phyloP scores from a whole-genome alignment of 495 filamentous ascomycete species.

The Amorphotheca resinae region DNA sequence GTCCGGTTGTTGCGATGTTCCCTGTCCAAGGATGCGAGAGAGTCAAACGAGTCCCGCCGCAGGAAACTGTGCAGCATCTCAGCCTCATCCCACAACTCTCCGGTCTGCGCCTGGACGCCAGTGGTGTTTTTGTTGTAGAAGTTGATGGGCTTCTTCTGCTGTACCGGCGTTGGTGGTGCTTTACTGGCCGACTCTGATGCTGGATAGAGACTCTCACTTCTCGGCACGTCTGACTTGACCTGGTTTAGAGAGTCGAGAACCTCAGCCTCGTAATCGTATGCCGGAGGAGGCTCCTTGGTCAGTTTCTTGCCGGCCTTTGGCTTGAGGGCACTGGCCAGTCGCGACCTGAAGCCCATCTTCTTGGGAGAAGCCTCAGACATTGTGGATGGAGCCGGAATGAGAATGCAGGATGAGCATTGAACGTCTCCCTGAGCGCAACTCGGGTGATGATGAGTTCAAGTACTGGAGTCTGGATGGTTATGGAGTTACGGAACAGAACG shows the following conservation, averaged over 20 bases:
- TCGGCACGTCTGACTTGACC: background rate
- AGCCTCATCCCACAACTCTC: constrained; percentile 36
- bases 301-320: background rate
- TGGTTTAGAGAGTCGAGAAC: background rate
- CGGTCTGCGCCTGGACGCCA: constrained; percentile 32
- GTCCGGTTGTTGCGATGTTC: background rate
- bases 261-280: background rate
- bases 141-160: background rate
- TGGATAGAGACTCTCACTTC: background rate
- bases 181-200: background rate
- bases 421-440: too few species aligned
- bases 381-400: too few species aligned
- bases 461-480: too few species aligned
- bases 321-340: background rate
- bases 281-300: background rate
- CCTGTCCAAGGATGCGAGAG: constrained; percentile 15
- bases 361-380: background rate
- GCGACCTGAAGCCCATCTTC: background rate
- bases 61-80: constrained; percentile 35
- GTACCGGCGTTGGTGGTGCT: background rate
- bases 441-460: too few species aligned
- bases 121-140: background rate
- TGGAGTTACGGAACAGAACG: too few species aligned
- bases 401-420: too few species aligned
- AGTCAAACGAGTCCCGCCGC: constrained; percentile 23